Evolutionary conservation across 2,329 filamentous ascomycete species (phyloP).

Genomic region (Diplodia scrobiculata): DNA sequence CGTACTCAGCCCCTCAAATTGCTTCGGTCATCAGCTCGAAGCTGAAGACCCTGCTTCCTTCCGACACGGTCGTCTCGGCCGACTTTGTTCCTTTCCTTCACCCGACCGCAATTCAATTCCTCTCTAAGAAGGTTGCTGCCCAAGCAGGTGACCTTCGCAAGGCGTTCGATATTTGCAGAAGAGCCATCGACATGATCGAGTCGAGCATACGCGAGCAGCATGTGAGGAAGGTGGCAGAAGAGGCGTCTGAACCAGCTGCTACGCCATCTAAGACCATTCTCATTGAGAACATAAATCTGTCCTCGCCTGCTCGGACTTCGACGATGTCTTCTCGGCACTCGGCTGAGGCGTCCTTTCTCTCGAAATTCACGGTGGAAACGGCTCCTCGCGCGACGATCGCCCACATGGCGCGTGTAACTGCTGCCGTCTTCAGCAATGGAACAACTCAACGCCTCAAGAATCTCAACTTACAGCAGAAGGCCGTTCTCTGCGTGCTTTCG

Average conservation of each 20-base stretch:
- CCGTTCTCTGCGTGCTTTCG: slow-evolving; percentile 83
- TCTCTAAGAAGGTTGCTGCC: slow-evolving; percentile 89
- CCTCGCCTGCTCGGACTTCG: slow-evolving; percentile 54
- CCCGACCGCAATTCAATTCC: slow-evolving; percentile 88
- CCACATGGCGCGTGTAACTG: slow-evolving; percentile 89
- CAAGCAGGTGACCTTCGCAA: slow-evolving; percentile 94
- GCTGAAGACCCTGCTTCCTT: slow-evolving; percentile 71
- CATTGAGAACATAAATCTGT: slow-evolving; percentile 77
- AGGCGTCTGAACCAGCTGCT: slow-evolving; percentile 57
- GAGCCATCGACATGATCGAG: slow-evolving; percentile 87
- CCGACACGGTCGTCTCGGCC: slow-evolving; percentile 50
- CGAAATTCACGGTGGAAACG: slow-evolving; percentile 68
- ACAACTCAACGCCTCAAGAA: slow-evolving; percentile 79
- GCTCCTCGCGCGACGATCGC: slow-evolving; percentile 87
- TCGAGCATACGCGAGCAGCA: slow-evolving; percentile 76
- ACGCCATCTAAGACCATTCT: slow-evolving; percentile 76
- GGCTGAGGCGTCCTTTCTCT: slow-evolving; percentile 50
- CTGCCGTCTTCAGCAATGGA: slow-evolving; percentile 86
- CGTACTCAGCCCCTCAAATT: slow-evolving; percentile 86
- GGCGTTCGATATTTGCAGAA: slow-evolving; percentile 89
- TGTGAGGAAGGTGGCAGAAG: slow-evolving; percentile 59
- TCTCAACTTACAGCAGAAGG: slow-evolving; percentile 95
- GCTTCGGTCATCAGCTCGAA: slow-evolving; percentile 82
- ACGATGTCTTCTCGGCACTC: slow-evolving; percentile 37
- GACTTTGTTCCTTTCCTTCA: slow-evolving; percentile 84